phyloP scores from a whole-genome alignment of 495 filamentous ascomycete species.

The Chaetomium cochliodes region DNA sequence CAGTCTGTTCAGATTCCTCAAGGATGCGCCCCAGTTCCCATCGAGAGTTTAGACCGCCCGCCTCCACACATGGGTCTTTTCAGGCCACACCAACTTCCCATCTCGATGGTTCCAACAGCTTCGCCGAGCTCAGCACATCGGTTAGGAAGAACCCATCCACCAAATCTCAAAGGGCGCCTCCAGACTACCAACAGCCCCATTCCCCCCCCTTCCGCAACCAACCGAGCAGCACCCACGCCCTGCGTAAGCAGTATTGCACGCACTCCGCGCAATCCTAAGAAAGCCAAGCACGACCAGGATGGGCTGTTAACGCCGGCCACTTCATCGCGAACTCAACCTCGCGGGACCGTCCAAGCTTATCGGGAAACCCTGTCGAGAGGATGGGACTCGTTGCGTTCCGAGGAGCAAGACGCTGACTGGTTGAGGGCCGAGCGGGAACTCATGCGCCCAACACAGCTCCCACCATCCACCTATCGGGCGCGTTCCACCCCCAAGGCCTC shows the following conservation, averaged over 20 bases:
- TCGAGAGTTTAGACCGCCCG: neutral
- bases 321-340: too few relatives aligned
- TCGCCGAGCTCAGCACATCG: neutral
- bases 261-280: too few relatives aligned
- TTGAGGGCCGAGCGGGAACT: neutral
- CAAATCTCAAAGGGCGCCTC: too few relatives aligned
- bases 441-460: neutral
- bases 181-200: too few relatives aligned
- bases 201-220: too few relatives aligned
- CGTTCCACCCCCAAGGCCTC: neutral
- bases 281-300: too few relatives aligned
- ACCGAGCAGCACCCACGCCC: too few relatives aligned
- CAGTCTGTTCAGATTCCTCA: neutral
- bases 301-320: too few relatives aligned
- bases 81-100: neutral
- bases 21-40: neutral
- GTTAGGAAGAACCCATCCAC: neutral
- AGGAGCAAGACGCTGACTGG: neutral
- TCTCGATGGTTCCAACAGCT: neutral
- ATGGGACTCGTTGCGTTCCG: neutral
- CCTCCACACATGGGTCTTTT: neutral
- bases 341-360: neutral
- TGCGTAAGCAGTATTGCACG: too few relatives aligned
- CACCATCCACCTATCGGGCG: neutral
- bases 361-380: neutral